Base-by-base conservation (phyloP, 768 basidiomycete species). In the Pulveroboletus sp. region DNA sequence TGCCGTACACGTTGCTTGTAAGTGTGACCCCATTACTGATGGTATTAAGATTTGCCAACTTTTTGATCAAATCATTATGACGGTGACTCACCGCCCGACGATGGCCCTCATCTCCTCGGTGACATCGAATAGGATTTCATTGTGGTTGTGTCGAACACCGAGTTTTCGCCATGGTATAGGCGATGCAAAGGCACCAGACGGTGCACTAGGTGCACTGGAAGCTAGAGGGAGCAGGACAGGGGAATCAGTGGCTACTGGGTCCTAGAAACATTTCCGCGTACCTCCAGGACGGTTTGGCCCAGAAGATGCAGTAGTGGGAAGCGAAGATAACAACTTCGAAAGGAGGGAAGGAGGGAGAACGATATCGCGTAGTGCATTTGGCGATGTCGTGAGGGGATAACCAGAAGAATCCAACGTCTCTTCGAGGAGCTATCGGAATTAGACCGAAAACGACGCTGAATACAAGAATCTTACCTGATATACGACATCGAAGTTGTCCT, bases 351-450 rank as follows among this genome's bases (percentile, higher is more conserved):
- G 94, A 1, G 93, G 90, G 1, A 97, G 77, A 7, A 98, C 91
- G 52, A 98, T 94, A 60, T 98, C 94, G 21, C 91, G 84, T 2
- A 98, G 75, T 17, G 90, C 85, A 60, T 91, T 94, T 3, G 86
- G 77, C 47, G 91, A 90, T 4, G 92, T 98, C 6, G 94, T 97
- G 32, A 94, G 74, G 0, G 94, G 94, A 63, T 94, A 86, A 0
- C 94, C 94, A 11, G 91, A 88, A 9, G 92, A 84, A 62, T 95
- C 94, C 23, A 98, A 72, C n/a, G 90, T 94, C 69, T 98, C 94
- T 70, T 95, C 94, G 25, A 97, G 77, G 16, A 98, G 80, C 90
- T 94, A 56, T 11, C 25, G 38, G 47, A 47, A 41, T 47, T 35
- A 53, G 47, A 47, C 17, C 13, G 1, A 25, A 37, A 14, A 16